Evolutionary conservation across 495 filamentous ascomycete species (phyloP), one percentile per base, ranked within the genome.

Genomic region (Xylaria grammica): DNA sequence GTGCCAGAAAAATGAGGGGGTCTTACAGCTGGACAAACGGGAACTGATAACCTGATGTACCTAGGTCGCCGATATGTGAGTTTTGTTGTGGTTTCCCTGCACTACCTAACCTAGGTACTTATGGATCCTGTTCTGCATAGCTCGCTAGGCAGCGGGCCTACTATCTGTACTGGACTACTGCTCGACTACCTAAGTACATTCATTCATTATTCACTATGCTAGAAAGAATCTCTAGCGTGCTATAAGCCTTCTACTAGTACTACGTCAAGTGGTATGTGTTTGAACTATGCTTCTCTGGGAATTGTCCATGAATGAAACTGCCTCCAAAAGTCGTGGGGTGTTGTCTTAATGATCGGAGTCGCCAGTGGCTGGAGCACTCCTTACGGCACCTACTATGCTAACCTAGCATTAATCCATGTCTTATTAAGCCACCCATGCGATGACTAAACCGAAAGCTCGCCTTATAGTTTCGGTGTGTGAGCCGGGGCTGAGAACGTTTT

Each of bases 1-100:
- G 38, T 44, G 22, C 54, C 36, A 44, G 10, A n/a, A n/a, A n/a
- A 55, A 30, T 57, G 54, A 42, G 54, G 54, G 54, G 38, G 9
- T 8, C 7, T 30, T 6, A 54, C 32, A 27, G 30, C 20, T 20
- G 7, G 30, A 53, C n/a, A 53, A 34, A 26, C 32, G 32, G 32
- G n/a, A 30, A 29, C 4, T 9, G 27, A 51, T 51, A n/a, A n/a
- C n/a, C n/a, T n/a, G n/a, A n/a, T n/a, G n/a, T n/a, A n/a, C n/a
- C n/a, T n/a, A 36, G 34, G 34, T 6, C 17, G 17, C 15, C 17
- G 40, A 9, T 17, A 42, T 42, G 52, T 40, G 34, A 32, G 3
- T 40, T 55, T 34, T 24, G 30, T 7, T 26, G 5, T 27, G 40
- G 5, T 42, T 42, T 17, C 15, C 40, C n/a, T n/a, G n/a, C n/a